A percentile compares a stretch with the other conserved stretches of the same genome.
Conservation (phyloP, 306 rosid genomes). For the Quercus glauca region DNA sequence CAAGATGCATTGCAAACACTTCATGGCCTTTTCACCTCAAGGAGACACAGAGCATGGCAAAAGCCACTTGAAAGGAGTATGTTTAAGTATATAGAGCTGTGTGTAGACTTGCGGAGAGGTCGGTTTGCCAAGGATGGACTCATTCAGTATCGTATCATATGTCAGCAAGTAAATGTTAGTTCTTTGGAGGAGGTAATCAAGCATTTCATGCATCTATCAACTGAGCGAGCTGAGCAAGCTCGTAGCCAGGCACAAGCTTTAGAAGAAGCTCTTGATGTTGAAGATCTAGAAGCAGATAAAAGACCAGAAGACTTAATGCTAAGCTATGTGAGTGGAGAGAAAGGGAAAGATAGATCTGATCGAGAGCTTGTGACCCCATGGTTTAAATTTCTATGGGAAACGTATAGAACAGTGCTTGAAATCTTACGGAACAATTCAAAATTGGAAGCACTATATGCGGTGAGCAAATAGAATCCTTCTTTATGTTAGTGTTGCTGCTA, state of each 20-base stretch:
- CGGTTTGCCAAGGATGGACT: slow-evolving; percentile 96
- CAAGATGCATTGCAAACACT: slow-evolving; percentile 92
- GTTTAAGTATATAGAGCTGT: slow-evolving; percentile 94
- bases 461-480: slow-evolving; percentile 24
- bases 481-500: not conserved
- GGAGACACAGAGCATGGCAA: slow-evolving; percentile 94
- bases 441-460: slow-evolving; percentile 93
- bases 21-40: slow-evolving; percentile 88
- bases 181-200: slow-evolving; percentile 97
- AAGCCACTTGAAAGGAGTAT: slow-evolving; percentile 87
- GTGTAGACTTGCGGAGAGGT: slow-evolving; percentile 88
- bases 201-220: slow-evolving; percentile 92
- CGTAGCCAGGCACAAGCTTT: slow-evolving; percentile 91
- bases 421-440: slow-evolving; percentile 93
- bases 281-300: slow-evolving; percentile 94
- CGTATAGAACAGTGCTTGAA: slow-evolving; percentile 94
- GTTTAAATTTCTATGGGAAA: slow-evolving; percentile 98
- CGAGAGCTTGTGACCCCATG: slow-evolving; percentile 95
- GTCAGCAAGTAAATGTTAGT: slow-evolving; percentile 94
- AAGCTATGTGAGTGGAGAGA: slow-evolving; percentile 94
- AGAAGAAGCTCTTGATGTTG: slow-evolving; percentile 96
- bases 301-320: slow-evolving; percentile 97
- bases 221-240: slow-evolving; percentile 98
- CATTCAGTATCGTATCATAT: slow-evolving; percentile 90
- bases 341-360: slow-evolving; percentile 93